These are phyloP conservation scores for Pyrus hybrid DNA, from an alignment of 331 rosid genomes.

Conservation along the genomic window DNA sequence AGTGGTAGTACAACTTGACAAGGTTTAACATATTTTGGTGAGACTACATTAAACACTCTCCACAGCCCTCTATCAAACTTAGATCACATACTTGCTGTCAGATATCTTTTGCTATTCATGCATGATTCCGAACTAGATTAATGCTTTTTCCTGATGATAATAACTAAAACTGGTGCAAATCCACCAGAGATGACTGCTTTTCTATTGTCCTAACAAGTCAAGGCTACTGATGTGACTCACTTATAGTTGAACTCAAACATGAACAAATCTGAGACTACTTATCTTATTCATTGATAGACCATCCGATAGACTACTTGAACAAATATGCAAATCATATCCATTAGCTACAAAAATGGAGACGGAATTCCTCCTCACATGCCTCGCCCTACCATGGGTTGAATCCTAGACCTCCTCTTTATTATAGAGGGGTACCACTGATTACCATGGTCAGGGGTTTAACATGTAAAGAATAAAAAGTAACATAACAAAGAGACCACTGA, in stretches of 20 bases:
- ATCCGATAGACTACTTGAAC: background rate
- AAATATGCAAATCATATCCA: background rate
- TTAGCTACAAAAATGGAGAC: background rate
- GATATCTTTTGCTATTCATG: background rate
- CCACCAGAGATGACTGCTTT: background rate
- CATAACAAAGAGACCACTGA: background rate
- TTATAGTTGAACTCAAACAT: background rate
- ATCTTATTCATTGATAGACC: background rate
- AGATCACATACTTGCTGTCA: background rate
- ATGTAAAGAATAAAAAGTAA: background rate
- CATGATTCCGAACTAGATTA: background rate
- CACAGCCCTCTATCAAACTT: background rate
- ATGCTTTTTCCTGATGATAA: background rate
- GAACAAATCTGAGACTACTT: background rate
- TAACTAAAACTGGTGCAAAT: background rate
- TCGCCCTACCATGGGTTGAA: background rate
- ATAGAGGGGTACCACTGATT: background rate
- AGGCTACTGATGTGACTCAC: background rate
- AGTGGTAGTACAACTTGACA: constrained; percentile 6
- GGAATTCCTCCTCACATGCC: background rate
- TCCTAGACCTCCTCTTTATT: background rate
- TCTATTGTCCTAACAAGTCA: background rate
- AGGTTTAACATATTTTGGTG: background rate
- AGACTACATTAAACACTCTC: background rate
- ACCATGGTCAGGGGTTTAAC: background rate